Conservation (phyloP, 306 rosid genomes). For the Mucuna pruriens region DNA sequence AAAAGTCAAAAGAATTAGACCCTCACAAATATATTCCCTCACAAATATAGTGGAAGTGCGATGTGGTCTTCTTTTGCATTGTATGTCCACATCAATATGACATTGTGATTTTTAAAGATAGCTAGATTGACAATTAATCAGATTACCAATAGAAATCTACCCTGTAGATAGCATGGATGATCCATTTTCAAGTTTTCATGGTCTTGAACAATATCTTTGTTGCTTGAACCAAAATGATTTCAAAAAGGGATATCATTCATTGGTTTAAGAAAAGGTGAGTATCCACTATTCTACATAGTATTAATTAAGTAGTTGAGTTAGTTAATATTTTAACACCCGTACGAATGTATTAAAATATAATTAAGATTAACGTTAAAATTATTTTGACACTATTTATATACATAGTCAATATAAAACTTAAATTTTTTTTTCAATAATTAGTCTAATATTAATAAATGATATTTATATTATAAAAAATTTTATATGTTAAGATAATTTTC, state of each 20-base stretch:
- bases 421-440: no score
- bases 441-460: no score
- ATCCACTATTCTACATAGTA: no score
- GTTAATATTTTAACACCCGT: no score
- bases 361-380: no score
- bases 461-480: no score
- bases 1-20: background rate
- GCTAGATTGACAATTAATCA: background rate
- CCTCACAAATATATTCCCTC: background rate
- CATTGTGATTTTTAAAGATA: background rate
- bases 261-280: no score
- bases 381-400: no score
- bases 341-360: no score
- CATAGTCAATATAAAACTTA: no score
- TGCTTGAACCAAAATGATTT: background rate
- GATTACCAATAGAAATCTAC: background rate
- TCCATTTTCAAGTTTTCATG: background rate
- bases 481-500: no score
- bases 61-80: background rate
- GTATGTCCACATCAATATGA: background rate
- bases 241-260: background rate
- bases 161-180: background rate
- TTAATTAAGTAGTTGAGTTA: no score
- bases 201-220: background rate
- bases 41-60: background rate